Evolutionary conservation across 768 basidiomycete species (phyloP).

Genomic region (Collybia sp.): DNA sequence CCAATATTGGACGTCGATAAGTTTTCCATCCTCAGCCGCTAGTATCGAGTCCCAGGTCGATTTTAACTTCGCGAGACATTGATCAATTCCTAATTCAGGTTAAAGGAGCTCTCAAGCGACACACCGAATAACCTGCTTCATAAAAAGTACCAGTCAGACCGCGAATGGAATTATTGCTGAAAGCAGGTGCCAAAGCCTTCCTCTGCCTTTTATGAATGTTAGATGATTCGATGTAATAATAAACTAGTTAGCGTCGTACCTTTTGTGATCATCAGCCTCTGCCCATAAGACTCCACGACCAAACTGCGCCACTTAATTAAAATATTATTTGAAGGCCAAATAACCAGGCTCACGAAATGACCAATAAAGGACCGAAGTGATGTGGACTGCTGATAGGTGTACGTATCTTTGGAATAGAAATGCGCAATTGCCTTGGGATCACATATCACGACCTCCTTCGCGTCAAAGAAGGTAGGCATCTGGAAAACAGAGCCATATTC

Average conservation of each 20-base stretch:
- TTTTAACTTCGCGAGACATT: slow-evolving; percentile 5
- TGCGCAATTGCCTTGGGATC: background rate
- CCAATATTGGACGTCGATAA: background rate
- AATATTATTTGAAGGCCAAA: background rate
- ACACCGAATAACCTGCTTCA: background rate
- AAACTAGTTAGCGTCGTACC: slow-evolving; percentile 21
- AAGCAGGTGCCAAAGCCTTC: background rate
- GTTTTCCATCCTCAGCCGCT: background rate
- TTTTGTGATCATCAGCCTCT: slow-evolving; percentile 37
- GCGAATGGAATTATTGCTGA: background rate
- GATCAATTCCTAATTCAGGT: background rate
- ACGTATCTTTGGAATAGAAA: background rate
- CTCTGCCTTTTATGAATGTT: background rate
- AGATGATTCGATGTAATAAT: no score
- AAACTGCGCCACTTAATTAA: slow-evolving; percentile 8
- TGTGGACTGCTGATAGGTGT: background rate
- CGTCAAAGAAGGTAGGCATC: background rate
- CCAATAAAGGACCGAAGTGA: slow-evolving; percentile 11
- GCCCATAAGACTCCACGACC: slow-evolving; percentile 34
- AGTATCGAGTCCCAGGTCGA: background rate
- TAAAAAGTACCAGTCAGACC: background rate
- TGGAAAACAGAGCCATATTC: background rate
- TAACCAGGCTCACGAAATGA: slow-evolving; percentile 13
- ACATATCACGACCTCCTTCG: background rate
- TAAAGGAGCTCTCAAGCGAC: background rate